These are phyloP conservation scores for Cordyceps cicadae DNA, from an alignment of 2,329 filamentous ascomycete species.

Conservation along the genomic window DNA sequence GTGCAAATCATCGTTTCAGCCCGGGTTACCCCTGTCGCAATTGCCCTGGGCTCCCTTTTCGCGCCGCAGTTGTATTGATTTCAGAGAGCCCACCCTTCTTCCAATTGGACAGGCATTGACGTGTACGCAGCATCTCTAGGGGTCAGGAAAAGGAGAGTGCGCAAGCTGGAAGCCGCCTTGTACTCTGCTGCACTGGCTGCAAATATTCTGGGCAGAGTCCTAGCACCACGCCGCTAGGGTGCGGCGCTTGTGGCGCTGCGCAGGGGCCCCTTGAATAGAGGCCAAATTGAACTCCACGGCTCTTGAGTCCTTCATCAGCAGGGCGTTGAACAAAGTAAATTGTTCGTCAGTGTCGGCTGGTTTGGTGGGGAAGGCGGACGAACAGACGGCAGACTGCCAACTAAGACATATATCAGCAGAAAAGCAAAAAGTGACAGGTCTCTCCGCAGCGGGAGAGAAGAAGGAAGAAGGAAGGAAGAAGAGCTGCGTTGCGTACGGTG, in stretches of 20 bases:
- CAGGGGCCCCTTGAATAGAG: conserved; percentile 3
- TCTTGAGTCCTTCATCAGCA: conserved; percentile 43
- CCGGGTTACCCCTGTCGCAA: background rate
- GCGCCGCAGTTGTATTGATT: background rate
- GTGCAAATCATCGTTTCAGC: conserved; percentile 9
- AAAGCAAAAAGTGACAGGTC: conserved; percentile 1
- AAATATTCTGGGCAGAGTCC: background rate
- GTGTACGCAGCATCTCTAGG: background rate
- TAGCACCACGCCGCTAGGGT: background rate
- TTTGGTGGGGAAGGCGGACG: conserved; percentile 4
- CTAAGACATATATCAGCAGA: background rate
- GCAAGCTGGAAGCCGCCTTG: background rate
- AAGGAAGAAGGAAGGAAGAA: background rate
- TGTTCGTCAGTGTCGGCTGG: conserved; percentile 5
- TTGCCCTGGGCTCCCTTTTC: background rate
- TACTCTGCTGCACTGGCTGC: background rate
- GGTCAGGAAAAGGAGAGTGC: background rate
- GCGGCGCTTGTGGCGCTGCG: conserved; percentile 3
- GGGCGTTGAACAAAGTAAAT: conserved; percentile 85
- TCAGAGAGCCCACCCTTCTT: background rate
- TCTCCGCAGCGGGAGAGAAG: background rate
- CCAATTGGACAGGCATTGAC: background rate
- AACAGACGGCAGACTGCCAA: conserved; percentile 4
- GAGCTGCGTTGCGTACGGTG: too few relatives aligned
- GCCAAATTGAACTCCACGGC: background rate